Conservation (phyloP, 1,284 basidiomycete species). For the Polyporus tsugae region DNA sequence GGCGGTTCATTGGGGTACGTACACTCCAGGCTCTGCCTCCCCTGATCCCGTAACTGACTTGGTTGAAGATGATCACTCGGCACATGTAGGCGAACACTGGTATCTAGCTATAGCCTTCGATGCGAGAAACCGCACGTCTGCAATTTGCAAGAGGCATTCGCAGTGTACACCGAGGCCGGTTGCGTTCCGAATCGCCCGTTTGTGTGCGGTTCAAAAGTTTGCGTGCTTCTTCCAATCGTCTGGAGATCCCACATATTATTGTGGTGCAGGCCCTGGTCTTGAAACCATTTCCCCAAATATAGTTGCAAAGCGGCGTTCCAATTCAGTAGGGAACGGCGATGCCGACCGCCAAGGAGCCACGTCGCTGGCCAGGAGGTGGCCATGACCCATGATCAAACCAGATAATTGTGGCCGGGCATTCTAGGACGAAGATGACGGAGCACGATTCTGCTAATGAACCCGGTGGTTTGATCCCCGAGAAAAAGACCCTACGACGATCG, state of each 20-base stretch:
- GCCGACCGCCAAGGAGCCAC: slow-evolving; percentile 11
- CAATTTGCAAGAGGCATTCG: background rate
- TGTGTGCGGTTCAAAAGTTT: background rate
- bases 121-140: background rate
- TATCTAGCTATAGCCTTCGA: background rate
- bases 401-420: slow-evolving; percentile 1
- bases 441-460: slow-evolving; percentile 22
- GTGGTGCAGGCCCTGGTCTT: background rate
- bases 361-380: background rate
- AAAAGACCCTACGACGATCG: slow-evolving; percentile 23
- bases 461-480: slow-evolving; percentile 31
- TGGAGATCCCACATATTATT: background rate
- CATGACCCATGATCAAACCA: slow-evolving; percentile 3
- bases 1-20: slow-evolving; percentile 5
- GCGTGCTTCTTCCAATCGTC: background rate
- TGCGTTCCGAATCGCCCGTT: background rate
- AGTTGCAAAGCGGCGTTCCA: background rate
- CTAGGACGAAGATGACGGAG: slow-evolving; percentile 13
- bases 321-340: background rate
- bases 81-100: background rate
- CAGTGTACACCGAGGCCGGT: background rate
- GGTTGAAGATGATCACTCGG: background rate
- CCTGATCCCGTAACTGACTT: background rate
- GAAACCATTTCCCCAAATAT: background rate
- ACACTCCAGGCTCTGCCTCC: background rate